Base-by-base conservation (phyloP, 2,329 filamentous ascomycete genomes). In the Penicillium aurantiogriseum region DNA sequence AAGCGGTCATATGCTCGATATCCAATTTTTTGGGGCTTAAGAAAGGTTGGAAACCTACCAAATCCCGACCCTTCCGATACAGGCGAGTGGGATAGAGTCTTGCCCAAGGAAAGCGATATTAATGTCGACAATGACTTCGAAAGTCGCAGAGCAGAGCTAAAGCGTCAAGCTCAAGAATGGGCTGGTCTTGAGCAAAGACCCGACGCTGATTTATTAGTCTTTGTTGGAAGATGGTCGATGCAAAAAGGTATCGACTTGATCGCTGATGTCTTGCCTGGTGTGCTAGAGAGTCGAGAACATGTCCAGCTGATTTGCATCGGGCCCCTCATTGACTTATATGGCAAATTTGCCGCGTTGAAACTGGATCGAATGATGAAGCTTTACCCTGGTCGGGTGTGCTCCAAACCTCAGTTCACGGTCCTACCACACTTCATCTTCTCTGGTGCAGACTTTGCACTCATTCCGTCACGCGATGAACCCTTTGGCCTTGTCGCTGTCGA, bases 241-340 rank as follows among this genome's bases (percentile, higher is more conserved):
- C 86, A 89, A 66, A 89, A 89, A 70, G 86, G 86, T 52, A 80
- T 88, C 51, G 86, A 89, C 68, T 75, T 88, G 49, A 88, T 88
- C 63, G 86, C 86, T 19, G 86, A 88, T 65, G 84, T 88, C 39
- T 85, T 88, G 71, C 85, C 86, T 21, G 79, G 80, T 31, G 78
- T 88, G 31, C 77, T 88, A 4, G 85, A 88, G 65, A 77, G 83
- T 57, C 78, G 85, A 60, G 78, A 80, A 2, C 81, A 85, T 59
- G 81, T 82, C 0, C 86, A 88, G 65, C 76, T 88, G 9, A 84
- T 88, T 44, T 84, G 81, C 61, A 73, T 88, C 42, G 86, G 86
- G 6, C 86, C 86, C 0, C 82, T 87, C 19, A 88, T 88, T 64
- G 86, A 88, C 73, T 76, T 88, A 2, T 87, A 88, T 68, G 86